Evolutionary conservation across 1,284 basidiomycete species (phyloP).

Genomic region (Tilletia horrida): DNA sequence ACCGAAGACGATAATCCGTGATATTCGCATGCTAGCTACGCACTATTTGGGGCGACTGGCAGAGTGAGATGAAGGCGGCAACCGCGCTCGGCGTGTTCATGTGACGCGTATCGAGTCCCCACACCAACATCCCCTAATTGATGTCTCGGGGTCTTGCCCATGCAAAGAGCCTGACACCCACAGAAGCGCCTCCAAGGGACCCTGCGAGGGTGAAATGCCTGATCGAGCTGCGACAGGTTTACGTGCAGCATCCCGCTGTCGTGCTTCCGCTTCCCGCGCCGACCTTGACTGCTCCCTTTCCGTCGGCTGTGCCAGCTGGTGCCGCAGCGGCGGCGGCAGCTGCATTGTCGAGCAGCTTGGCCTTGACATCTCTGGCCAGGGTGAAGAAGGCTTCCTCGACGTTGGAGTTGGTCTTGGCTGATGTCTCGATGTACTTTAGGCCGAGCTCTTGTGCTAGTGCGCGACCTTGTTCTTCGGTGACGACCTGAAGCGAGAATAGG

Average conservation of each 20-base stretch:
- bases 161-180: no score
- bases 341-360: conserved; percentile 78
- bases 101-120: no score
- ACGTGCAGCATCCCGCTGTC: conserved; percentile 10
- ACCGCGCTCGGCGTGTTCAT: no score
- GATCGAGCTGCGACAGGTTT: background rate
- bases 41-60: no score
- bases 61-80: no score
- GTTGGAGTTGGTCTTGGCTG: conserved; percentile 93
- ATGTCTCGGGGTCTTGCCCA: no score
- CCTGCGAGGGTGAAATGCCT: no score
- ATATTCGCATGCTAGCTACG: no score
- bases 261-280: conserved; percentile 14
- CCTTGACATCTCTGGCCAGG: conserved; percentile 75
- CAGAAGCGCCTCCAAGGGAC: no score
- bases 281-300: conserved; percentile 12
- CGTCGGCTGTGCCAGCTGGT: background rate
- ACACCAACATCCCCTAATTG: no score
- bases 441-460: conserved; percentile 81
- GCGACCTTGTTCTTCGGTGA: conserved; percentile 72
- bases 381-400: conserved; percentile 99
- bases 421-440: conserved; percentile 95
- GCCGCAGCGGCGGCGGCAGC: conserved; percentile 1
- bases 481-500: conserved; percentile 58
- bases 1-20: no score